Percentiles rank a stretch among this genome's conserved stretches.
Evolutionary conservation across 1,139 yeast genomes (phyloP).

Genomic region (Sugiyamaella paludigena): DNA sequence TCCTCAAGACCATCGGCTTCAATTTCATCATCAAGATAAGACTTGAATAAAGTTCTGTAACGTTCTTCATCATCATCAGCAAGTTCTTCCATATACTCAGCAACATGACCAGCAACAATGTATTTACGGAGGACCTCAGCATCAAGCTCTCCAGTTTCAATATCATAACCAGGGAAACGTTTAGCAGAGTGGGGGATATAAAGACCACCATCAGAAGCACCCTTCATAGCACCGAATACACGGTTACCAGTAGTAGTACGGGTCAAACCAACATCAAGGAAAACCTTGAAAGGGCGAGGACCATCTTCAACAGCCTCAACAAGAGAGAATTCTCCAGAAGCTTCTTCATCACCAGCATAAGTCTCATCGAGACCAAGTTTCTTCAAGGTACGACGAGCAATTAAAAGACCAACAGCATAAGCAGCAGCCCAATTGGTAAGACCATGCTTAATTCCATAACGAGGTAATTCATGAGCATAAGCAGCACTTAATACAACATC

Average conservation of each 20-base stretch:
- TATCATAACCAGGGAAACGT: constrained; percentile 99
- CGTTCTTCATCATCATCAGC: constrained; percentile 99
- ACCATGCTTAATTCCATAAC: constrained; percentile 97
- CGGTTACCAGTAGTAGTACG: constrained; percentile 99
- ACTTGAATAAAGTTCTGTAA: constrained; percentile 93
- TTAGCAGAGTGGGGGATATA: constrained; percentile 99
- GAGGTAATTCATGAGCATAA: constrained; percentile 98
- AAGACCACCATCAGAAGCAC: constrained; percentile 99
- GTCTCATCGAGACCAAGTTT: constrained; percentile 98
- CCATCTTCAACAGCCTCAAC: constrained; percentile 99
- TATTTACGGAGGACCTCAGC: constrained; percentile 97
- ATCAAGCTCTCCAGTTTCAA: constrained; percentile 96
- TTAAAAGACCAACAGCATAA: constrained; percentile 97
- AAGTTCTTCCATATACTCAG: constrained; percentile 99
- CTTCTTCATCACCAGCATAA: constrained; percentile 98
- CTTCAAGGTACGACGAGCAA: constrained; percentile 99
- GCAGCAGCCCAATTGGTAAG: constrained; percentile 99
- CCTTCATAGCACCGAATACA: constrained; percentile 98
- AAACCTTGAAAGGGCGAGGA: constrained; percentile 99
- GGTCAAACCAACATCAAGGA: constrained; percentile 98
- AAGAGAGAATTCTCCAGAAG: constrained; percentile 97
- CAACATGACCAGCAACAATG: constrained; percentile 99
- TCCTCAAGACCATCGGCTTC: constrained; percentile 98
- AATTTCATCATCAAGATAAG: constrained; percentile 94
- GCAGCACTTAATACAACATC: constrained; percentile 97